Evolutionary conservation across 1,284 basidiomycete species (phyloP).

Genomic region (Fomitopsis betulina): DNA sequence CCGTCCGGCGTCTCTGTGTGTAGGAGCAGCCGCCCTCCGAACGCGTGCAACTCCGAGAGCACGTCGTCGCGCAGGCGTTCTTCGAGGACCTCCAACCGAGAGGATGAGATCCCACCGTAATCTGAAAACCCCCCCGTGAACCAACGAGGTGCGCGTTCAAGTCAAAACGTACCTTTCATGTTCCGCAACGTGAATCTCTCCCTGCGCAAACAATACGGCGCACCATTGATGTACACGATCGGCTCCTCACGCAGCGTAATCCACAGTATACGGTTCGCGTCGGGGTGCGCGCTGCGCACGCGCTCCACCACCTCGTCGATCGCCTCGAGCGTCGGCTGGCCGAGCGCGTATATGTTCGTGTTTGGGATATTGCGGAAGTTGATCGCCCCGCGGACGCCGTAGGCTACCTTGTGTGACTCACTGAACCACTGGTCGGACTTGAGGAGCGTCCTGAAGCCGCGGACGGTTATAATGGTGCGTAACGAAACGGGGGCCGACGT

Average conservation of each 20-base stretch:
- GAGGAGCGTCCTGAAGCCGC: conserved; percentile 60
- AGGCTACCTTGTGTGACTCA: conserved; percentile 59
- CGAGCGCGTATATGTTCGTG: conserved; percentile 86
- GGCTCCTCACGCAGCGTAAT: conserved; percentile 93
- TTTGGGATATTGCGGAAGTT: conserved; percentile 89
- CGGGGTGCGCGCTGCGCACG: conserved; percentile 62
- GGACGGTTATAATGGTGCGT: background rate
- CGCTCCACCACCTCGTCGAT: conserved; percentile 79
- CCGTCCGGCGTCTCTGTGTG: conserved; percentile 91
- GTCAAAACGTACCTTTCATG: conserved; percentile 63
- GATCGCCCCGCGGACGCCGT: conserved; percentile 84
- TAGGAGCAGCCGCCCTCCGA: conserved; percentile 83
- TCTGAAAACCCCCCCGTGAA: conserved; percentile 43
- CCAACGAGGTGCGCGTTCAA: background rate
- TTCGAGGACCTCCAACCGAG: conserved; percentile 85
- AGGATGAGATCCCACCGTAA: conserved; percentile 89
- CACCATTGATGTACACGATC: conserved; percentile 90
- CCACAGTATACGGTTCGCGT: conserved; percentile 75
- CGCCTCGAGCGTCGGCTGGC: conserved; percentile 91
- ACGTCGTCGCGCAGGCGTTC: conserved; percentile 92
- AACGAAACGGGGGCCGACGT: conserved; percentile 20
- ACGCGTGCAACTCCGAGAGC: conserved; percentile 73
- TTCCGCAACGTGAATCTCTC: conserved; percentile 81
- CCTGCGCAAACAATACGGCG: conserved; percentile 74
- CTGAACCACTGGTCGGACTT: conserved; percentile 91